Percentiles rank a stretch among this genome's conserved stretches.
Evolutionary conservation across 2,329 filamentous ascomycete species (phyloP).

Genomic region (Curvularia sp.): DNA sequence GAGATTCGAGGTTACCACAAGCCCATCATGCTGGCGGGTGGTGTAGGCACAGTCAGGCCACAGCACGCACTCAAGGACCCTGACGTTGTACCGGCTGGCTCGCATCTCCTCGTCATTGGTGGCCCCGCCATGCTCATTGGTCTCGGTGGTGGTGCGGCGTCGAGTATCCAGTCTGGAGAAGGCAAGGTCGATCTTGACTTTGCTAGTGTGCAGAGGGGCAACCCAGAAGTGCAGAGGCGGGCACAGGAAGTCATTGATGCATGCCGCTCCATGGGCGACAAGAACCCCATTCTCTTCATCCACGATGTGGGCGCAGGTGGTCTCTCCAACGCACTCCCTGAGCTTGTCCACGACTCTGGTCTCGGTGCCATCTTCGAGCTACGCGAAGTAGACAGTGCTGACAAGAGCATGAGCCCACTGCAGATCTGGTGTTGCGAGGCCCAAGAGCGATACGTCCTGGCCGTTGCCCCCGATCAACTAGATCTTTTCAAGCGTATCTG

Average conservation of each 20-base stretch:
- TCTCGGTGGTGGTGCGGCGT: constrained; percentile 92
- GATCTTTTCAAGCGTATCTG: constrained; percentile 74
- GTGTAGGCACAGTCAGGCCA: constrained; percentile 89
- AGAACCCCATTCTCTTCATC: constrained; percentile 94
- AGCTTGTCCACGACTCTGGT: constrained; percentile 89
- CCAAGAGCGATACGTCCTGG: constrained; percentile 93
- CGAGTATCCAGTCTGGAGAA: constrained; percentile 86
- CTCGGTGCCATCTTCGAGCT: constrained; percentile 92
- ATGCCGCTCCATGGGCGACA: constrained; percentile 80
- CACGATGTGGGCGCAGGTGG: constrained; percentile 97
- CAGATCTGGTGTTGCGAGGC: constrained; percentile 99
- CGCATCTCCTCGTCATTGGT: constrained; percentile 89
- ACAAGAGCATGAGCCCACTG: constrained; percentile 90
- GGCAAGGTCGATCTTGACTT: constrained; percentile 93
- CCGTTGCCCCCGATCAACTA: constrained; percentile 80
- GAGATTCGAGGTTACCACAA: constrained; percentile 95
- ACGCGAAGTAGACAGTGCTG: constrained; percentile 89
- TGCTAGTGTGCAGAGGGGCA: constrained; percentile 94
- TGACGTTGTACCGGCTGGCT: constrained; percentile 80
- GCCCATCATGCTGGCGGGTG: constrained; percentile 97
- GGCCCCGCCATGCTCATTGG: constrained; percentile 98
- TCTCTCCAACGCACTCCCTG: constrained; percentile 81
- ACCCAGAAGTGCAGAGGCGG: constrained; percentile 92
- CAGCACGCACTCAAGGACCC: constrained; percentile 88
- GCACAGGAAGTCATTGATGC: constrained; percentile 99